Percentiles rank a stretch among this genome's conserved stretches.
Conservation (phyloP, 169 alveolate genomes). For the Babesia bovis region DNA sequence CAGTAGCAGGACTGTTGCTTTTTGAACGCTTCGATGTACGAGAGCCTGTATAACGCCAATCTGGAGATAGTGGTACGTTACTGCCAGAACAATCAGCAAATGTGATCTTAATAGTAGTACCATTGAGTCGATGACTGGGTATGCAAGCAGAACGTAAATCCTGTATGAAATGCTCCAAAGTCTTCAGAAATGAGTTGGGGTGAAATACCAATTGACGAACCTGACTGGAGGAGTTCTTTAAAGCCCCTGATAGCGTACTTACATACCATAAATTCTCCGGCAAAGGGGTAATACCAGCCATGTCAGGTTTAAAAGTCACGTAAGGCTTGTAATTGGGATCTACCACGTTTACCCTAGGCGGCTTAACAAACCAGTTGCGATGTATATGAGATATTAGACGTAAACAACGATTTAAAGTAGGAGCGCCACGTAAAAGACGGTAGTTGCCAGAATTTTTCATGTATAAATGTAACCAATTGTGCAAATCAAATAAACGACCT, state of each 20-base stretch:
- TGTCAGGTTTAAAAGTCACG: not conserved
- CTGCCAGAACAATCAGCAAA: too few species aligned
- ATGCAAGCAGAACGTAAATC: too few species aligned
- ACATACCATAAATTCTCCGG: not conserved
- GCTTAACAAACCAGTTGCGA: conserved; percentile 3
- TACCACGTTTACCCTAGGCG: not conserved
- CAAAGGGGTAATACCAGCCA: not conserved
- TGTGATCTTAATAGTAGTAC: too few species aligned
- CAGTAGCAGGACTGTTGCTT: too few species aligned
- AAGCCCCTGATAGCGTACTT: not conserved
- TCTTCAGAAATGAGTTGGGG: not conserved
- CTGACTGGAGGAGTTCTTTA: not conserved
- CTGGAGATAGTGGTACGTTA: too few species aligned
- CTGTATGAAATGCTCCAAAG: not conserved
- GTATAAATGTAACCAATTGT: not conserved
- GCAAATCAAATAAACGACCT: not conserved
- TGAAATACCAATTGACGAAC: not conserved
- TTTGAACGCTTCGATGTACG: too few species aligned
- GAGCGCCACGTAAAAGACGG: conserved; percentile 1
- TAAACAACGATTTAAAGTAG: not conserved
- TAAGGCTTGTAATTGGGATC: not conserved
- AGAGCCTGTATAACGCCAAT: too few species aligned
- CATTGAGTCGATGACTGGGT: too few species aligned
- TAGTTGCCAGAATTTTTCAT: not conserved
- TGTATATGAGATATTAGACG: not conserved